Evolutionary conservation across 2,329 filamentous ascomycete genomes (phyloP).

Genomic region (Xylaria sp.): DNA sequence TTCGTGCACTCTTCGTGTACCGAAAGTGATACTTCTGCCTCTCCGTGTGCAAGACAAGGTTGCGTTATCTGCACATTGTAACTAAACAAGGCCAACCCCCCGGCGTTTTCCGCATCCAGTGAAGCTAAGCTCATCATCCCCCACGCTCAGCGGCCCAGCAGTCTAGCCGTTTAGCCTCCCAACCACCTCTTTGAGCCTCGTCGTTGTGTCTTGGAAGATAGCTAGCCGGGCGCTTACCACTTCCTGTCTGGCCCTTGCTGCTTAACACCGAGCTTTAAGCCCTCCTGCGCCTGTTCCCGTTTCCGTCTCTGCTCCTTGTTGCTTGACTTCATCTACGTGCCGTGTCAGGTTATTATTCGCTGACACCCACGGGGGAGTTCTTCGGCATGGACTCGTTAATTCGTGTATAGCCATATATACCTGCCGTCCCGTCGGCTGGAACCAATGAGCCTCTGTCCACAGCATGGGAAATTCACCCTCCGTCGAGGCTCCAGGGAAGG

Average conservation of each 20-base stretch:
- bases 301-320: slow-evolving; percentile 32
- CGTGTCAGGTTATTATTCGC: slow-evolving; percentile 43
- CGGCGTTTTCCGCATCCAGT: slow-evolving; percentile 33
- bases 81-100: slow-evolving; percentile 29
- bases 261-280: slow-evolving; percentile 40
- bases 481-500: slow-evolving; percentile 54
- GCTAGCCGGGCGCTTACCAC: slow-evolving; percentile 16
- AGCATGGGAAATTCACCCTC: slow-evolving; percentile 65
- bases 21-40: slow-evolving; percentile 14
- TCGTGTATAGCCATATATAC: slow-evolving; percentile 52
- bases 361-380: slow-evolving; percentile 46
- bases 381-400: slow-evolving; percentile 56
- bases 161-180: slow-evolving; percentile 16
- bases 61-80: slow-evolving; percentile 30
- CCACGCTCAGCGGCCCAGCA: slow-evolving; percentile 1
- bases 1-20: slow-evolving; percentile 23
- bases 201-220: slow-evolving; percentile 26
- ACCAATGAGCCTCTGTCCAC: slow-evolving; percentile 39
- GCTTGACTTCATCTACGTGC: slow-evolving; percentile 46
- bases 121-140: slow-evolving; percentile 11
- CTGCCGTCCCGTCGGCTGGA: slow-evolving; percentile 48
- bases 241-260: slow-evolving; percentile 37
- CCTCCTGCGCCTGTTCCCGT: slow-evolving; percentile 29
- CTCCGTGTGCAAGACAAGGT: slow-evolving; percentile 31
- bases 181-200: slow-evolving; percentile 35